Evolutionary conservation across 1,139 yeast genomes (phyloP).

Genomic region (Meyerozyma carpophila): DNA sequence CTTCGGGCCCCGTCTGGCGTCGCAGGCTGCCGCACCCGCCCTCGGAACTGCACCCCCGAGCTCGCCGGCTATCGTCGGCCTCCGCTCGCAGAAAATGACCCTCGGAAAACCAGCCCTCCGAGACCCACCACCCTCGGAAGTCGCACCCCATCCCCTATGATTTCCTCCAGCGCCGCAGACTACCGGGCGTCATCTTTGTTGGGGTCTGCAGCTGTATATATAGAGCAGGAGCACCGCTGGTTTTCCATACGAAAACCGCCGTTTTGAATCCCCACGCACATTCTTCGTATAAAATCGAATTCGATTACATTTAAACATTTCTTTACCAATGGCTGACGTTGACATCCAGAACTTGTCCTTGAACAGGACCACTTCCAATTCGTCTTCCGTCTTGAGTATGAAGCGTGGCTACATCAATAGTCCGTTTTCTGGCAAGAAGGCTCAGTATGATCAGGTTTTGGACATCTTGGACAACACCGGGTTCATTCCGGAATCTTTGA

Average conservation of each 20-base stretch:
- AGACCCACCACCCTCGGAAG: too few relatives aligned
- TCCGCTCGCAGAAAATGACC: too few relatives aligned
- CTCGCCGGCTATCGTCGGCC: too few relatives aligned
- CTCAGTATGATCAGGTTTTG: constrained; percentile 76
- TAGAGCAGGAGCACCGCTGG: not conserved
- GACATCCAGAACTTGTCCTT: constrained; percentile 22
- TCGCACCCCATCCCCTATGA: too few relatives aligned
- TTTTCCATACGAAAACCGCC: not conserved
- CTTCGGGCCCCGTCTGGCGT: not conserved
- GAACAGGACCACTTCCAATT: constrained; percentile 22
- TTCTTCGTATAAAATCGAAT: not conserved
- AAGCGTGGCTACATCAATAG: constrained; percentile 65
- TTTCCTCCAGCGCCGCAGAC: not conserved
- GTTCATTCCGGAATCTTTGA: constrained; percentile 80
- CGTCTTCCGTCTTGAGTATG: constrained; percentile 29
- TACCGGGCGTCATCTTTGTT: not conserved
- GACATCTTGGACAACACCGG: constrained; percentile 81
- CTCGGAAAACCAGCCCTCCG: too few relatives aligned
- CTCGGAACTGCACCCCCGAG: not conserved
- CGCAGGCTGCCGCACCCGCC: not conserved
- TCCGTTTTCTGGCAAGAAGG: constrained; percentile 76
- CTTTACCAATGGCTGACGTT: constrained; percentile 6
- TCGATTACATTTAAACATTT: not conserved
- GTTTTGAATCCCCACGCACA: not conserved
- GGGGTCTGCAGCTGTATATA: not conserved